A percentile compares a stretch with the other conserved stretches of the same genome.
These are phyloP conservation scores for Leccinum griseonigrum DNA, from an alignment of 1,284 basidiomycete genomes.

Conservation along the genomic window DNA sequence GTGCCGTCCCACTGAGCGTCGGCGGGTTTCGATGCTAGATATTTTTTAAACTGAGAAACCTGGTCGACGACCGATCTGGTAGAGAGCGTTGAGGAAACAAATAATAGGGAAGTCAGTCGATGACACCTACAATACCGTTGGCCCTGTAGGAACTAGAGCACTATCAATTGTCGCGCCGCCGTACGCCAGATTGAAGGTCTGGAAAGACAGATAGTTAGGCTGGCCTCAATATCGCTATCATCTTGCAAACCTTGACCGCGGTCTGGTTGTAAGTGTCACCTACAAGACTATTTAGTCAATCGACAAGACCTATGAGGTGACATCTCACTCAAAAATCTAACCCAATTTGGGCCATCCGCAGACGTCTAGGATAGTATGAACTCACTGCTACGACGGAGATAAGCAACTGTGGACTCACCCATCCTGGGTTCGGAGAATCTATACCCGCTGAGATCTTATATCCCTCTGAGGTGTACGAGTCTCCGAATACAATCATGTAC, in stretches of 20 bases:
- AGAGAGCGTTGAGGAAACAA: background rate
- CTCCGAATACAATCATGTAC: constrained; percentile 56
- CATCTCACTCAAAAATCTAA: constrained; percentile 48
- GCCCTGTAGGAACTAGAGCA: constrained; percentile 52
- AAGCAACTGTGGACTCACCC: constrained; percentile 36
- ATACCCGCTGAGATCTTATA: constrained; percentile 61
- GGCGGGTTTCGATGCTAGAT: constrained; percentile 49
- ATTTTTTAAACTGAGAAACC: constrained; percentile 52
- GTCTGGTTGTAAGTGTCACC: constrained; percentile 54
- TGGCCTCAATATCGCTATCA: background rate
- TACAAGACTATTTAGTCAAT: constrained; percentile 11
- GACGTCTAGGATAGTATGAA: constrained; percentile 41
- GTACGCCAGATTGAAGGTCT: constrained; percentile 61
- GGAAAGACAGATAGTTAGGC: background rate
- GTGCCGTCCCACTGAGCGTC: constrained; percentile 45
- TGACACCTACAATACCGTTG: constrained; percentile 39
- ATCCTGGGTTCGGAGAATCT: constrained; percentile 49
- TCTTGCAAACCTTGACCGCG: constrained; percentile 41
- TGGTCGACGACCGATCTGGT: constrained; percentile 57
- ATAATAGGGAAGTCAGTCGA: background rate
- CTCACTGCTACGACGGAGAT: background rate
- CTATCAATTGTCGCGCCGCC: constrained; percentile 64
- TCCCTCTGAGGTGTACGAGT: constrained; percentile 52
- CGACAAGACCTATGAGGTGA: background rate
- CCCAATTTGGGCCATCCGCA: constrained; percentile 67